A percentile compares a stretch with the other conserved stretches of the same genome.
Conservation (phyloP, 768 basidiomycete species). For the Phlebiopsis gigantea region DNA sequence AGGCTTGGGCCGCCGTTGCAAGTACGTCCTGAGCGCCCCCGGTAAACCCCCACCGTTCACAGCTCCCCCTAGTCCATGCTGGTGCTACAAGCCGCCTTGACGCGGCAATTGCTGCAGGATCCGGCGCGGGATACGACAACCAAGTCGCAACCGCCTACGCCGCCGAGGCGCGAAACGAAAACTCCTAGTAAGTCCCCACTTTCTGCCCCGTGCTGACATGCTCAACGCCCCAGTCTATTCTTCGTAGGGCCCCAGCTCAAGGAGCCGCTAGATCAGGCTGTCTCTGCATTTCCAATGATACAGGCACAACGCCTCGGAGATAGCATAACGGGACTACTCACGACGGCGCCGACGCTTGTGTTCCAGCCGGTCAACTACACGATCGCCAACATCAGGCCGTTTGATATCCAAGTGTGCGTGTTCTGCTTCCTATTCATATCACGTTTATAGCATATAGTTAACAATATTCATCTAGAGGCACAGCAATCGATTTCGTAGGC, state of each 20-base stretch:
- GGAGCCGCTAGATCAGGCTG: constrained; percentile 32
- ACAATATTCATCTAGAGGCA: constrained; percentile 14
- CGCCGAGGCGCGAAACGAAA: constrained; percentile 51
- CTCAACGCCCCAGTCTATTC: background rate
- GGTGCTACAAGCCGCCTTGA: constrained; percentile 23
- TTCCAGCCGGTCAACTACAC: constrained; percentile 43
- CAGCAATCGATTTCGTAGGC: constrained; percentile 28
- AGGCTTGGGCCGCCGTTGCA: constrained; percentile 49
- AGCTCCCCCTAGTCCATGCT: constrained; percentile 31
- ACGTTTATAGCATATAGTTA: background rate
- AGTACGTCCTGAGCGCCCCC: constrained; percentile 30
- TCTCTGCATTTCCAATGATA: constrained; percentile 30
- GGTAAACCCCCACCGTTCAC: constrained; percentile 18
- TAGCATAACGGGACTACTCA: constrained; percentile 30
- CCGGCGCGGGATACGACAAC: constrained; percentile 43
- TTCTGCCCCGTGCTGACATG: background rate
- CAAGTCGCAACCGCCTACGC: constrained; percentile 44
- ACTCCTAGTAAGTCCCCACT: constrained; percentile 42
- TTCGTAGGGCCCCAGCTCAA: constrained; percentile 18
- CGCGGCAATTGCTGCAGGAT: constrained; percentile 17
- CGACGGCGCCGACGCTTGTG: constrained; percentile 44
- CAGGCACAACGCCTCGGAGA: constrained; percentile 28
- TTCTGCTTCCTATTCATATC: background rate
- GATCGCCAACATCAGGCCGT: constrained; percentile 47
- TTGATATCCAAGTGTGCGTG: constrained; percentile 52